Conservation (phyloP, 169 alveolate genomes). For the Plasmodium vivax region DNA sequence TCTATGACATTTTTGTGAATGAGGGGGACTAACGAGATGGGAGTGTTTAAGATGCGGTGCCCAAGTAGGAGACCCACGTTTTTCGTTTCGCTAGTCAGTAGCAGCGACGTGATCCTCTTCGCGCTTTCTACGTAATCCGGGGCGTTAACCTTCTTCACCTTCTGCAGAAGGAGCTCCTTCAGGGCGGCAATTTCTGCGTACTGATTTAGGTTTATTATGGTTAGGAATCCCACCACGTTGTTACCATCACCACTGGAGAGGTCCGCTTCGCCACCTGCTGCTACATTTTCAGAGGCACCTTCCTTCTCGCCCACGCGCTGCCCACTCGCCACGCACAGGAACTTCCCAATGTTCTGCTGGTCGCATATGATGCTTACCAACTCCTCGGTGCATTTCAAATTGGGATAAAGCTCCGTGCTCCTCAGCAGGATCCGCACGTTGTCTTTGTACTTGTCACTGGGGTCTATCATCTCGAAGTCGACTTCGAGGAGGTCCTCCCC, state of each 20-base stretch:
- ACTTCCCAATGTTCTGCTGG: conserved; percentile 66
- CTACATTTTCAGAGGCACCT: not conserved
- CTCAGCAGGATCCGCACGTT: conserved; percentile 32
- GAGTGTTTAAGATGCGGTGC: conserved; percentile 46
- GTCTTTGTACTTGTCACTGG: conserved; percentile 40
- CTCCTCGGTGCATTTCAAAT: conserved; percentile 26
- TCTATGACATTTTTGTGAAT: conserved; percentile 45
- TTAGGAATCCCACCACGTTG: conserved; percentile 29
- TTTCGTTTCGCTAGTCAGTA: not conserved
- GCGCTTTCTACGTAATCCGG: not conserved
- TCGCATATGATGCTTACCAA: conserved; percentile 52
- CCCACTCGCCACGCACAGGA: conserved; percentile 13
- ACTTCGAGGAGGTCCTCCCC: conserved; percentile 12
- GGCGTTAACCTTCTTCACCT: conserved; percentile 11
- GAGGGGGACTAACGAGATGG: conserved; percentile 40
- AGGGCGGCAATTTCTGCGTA: conserved; percentile 26
- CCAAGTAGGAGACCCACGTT: conserved; percentile 34
- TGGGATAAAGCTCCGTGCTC: conserved; percentile 15
- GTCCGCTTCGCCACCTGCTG: not conserved
- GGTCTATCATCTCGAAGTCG: conserved; percentile 61
- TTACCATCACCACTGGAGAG: not conserved
- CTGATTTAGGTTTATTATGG: conserved; percentile 67
- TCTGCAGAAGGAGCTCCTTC: conserved; percentile 35
- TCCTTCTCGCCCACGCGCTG: not conserved
- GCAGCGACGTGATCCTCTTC: not conserved